Evolutionary conservation across 208 protist species (phyloP).

Genomic region (Borovskyia barvae): DNA sequence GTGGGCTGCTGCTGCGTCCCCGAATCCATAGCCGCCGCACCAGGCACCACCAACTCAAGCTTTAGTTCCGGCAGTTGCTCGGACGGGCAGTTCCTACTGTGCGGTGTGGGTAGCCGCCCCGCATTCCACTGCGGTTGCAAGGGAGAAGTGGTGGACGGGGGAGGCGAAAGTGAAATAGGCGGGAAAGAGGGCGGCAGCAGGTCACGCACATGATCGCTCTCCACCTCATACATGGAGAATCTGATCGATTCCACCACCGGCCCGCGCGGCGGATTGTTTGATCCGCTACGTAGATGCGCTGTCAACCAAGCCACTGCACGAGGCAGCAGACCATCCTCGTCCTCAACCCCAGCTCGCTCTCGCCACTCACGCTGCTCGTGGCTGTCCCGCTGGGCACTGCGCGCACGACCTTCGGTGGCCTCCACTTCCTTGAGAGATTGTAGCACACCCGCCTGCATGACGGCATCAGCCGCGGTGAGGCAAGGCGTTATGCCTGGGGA

Average conservation of each 20-base stretch:
- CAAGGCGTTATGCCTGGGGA: slow-evolving; percentile 16
- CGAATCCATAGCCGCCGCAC: slow-evolving; percentile 4
- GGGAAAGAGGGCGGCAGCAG: slow-evolving; percentile 19
- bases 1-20: slow-evolving; percentile 4
- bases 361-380: slow-evolving; percentile 20
- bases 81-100: slow-evolving; percentile 25
- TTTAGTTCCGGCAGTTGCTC: slow-evolving; percentile 25
- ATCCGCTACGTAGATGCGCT: slow-evolving; percentile 11
- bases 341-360: slow-evolving; percentile 1
- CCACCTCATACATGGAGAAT: slow-evolving; percentile 45
- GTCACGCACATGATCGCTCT: slow-evolving; percentile 42
- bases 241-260: slow-evolving; percentile 25
- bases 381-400: slow-evolving; percentile 8
- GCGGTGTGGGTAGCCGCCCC: slow-evolving; percentile 17
- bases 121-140: slow-evolving; percentile 22
- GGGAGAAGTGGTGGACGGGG: neutral
- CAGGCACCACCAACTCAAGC: slow-evolving; percentile 22
- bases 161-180: neutral
- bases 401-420: slow-evolving; percentile 6
- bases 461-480: slow-evolving; percentile 16
- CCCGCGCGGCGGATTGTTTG: neutral
- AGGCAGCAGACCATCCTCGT: slow-evolving; percentile 34
- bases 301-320: slow-evolving; percentile 44
- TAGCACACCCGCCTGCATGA: slow-evolving; percentile 7
- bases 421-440: neutral